Conservation (phyloP, 2,329 filamentous ascomycete genomes). For the Colletotrichum cereale region DNA sequence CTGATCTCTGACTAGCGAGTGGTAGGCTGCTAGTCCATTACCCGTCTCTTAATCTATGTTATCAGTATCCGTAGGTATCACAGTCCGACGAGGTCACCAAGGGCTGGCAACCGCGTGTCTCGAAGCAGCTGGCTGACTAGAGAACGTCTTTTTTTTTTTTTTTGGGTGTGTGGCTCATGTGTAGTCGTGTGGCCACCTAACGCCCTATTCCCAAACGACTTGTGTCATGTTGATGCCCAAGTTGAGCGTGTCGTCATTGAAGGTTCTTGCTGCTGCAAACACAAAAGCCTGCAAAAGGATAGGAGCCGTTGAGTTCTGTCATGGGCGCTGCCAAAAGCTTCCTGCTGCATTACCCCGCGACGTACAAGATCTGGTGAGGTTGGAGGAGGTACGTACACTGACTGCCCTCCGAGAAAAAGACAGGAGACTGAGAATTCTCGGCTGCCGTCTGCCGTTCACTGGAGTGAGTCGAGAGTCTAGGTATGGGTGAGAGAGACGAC, state of each 20-base stretch:
- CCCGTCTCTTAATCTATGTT: neutral
- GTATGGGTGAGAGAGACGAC: neutral
- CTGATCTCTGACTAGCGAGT: slow-evolving; percentile 15
- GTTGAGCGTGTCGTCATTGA: slow-evolving; percentile 24
- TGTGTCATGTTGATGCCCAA: slow-evolving; percentile 23
- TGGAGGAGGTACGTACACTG: neutral
- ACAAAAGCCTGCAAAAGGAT: neutral
- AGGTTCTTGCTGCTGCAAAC: slow-evolving; percentile 2
- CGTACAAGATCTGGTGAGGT: neutral
- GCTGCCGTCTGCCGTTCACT: neutral
- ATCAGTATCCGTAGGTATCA: neutral
- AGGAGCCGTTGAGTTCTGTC: slow-evolving; percentile 15
- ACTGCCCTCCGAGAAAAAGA: neutral
- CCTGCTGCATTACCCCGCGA: slow-evolving; percentile 5
- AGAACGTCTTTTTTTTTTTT: neutral
- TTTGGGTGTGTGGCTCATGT: slow-evolving; percentile 28
- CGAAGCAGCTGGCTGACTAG: slow-evolving; percentile 1
- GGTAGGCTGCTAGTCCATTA: neutral
- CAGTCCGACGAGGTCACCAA: neutral
- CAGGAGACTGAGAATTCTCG: neutral
- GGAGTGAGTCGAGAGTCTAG: neutral
- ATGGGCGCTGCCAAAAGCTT: slow-evolving; percentile 9
- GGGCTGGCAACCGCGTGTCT: slow-evolving; percentile 12
- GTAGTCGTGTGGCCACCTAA: neutral
- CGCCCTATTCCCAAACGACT: slow-evolving; percentile 27